Percentiles rank a stretch among this genome's conserved stretches.
phyloP scores from a whole-genome alignment of 768 basidiomycete genomes.

The Lactarius hatsudake region DNA sequence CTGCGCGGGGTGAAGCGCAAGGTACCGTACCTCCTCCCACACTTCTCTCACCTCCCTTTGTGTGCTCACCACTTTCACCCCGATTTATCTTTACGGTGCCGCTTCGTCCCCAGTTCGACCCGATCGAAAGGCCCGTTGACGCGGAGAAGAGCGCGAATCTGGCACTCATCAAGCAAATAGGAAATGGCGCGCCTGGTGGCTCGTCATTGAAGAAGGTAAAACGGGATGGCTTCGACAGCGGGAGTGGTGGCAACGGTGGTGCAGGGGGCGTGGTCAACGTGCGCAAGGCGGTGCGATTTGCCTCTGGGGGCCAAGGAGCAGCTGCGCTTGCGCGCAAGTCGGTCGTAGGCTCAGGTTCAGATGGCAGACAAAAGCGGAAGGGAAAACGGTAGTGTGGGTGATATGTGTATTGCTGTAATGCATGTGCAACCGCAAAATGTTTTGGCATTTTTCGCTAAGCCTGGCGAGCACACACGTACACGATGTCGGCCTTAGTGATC shows the following conservation, averaged over 20 bases:
- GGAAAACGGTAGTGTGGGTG: background rate
- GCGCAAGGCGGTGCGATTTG: slow-evolving; percentile 29
- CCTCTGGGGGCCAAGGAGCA: slow-evolving; percentile 22
- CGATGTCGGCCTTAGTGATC: too few species aligned
- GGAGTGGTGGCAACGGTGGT: background rate
- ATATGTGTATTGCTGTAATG: background rate
- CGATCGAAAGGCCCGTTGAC: slow-evolving; percentile 62
- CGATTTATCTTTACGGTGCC: too few species aligned
- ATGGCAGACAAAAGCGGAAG: background rate
- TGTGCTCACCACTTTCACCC: background rate
- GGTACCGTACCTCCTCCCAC: slow-evolving; percentile 43
- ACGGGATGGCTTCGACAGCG: background rate
- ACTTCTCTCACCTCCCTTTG: background rate
- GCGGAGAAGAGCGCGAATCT: slow-evolving; percentile 73
- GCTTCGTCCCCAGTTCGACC: slow-evolving; percentile 63
- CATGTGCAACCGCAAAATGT: background rate
- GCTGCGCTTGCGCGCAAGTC: slow-evolving; percentile 23
- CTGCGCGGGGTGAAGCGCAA: slow-evolving; percentile 87
- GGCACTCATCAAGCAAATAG: slow-evolving; percentile 73
- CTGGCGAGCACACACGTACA: too few species aligned
- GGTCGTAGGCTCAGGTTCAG: background rate
- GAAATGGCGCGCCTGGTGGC: background rate
- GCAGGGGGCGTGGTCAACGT: slow-evolving; percentile 25
- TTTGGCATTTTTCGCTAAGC: too few species aligned
- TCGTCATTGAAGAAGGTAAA: slow-evolving; percentile 15